Evolutionary conservation across 495 filamentous ascomycete species (phyloP).

Genomic region (Penicillium flavigenum): DNA sequence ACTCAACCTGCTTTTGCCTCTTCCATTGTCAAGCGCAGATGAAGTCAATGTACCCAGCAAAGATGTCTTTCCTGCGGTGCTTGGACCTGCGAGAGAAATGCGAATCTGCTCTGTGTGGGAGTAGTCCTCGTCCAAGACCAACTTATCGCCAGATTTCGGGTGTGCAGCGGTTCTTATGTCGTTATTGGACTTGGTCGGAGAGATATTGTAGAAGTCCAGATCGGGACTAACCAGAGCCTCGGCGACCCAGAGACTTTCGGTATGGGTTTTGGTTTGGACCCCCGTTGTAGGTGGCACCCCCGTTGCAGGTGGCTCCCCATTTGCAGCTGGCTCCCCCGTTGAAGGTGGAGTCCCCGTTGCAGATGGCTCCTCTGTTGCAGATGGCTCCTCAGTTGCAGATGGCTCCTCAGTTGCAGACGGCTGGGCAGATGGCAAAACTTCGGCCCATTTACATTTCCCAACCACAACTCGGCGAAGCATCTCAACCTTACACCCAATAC

Average conservation of each 20-base stretch:
- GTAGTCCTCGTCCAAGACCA: conserved; percentile 25
- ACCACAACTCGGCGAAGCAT: conserved; percentile 81
- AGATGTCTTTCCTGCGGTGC: conserved; percentile 91
- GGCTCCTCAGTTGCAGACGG: neutral
- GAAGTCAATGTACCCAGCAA: conserved; percentile 85
- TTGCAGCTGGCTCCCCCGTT: conserved; percentile 11
- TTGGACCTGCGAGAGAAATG: conserved; percentile 87
- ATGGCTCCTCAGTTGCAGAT: conserved; percentile 10
- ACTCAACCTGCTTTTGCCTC: conserved; percentile 82
- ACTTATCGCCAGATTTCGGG: conserved; percentile 4
- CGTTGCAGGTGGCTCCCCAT: conserved; percentile 7
- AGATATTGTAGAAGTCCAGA: conserved; percentile 43
- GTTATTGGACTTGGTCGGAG: conserved; percentile 11
- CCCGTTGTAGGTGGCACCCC: conserved; percentile 20
- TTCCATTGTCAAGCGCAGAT: conserved; percentile 84
- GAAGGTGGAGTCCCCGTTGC: conserved; percentile 13
- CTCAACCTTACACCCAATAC: conserved; percentile 84
- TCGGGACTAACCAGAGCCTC: conserved; percentile 77
- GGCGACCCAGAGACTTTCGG: conserved; percentile 76
- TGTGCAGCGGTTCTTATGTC: neutral
- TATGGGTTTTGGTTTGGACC: conserved; percentile 27
- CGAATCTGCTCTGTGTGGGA: conserved; percentile 72
- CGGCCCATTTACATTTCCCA: conserved; percentile 79
- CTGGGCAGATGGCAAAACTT: conserved; percentile 31
- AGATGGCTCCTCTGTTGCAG: neutral